Evolutionary conservation across 208 protist species (phyloP).

Genomic region (Trypanosoma grayi): DNA sequence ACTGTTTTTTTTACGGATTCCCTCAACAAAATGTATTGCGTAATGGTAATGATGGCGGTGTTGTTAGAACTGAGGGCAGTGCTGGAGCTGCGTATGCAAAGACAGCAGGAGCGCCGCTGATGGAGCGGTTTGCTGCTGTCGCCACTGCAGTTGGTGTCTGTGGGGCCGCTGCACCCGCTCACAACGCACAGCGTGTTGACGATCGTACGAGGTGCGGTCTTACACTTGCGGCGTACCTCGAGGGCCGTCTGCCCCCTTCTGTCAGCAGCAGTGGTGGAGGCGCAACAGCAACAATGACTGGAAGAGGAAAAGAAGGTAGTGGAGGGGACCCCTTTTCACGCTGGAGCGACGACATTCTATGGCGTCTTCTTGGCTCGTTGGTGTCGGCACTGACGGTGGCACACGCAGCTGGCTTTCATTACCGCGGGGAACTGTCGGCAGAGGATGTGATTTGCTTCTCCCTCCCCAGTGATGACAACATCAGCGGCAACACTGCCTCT

Average conservation of each 20-base stretch:
- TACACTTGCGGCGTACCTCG: conserved; percentile 24
- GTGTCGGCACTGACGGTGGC: conserved; percentile 59
- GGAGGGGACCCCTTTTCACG: conserved; percentile 20
- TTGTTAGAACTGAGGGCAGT: background rate
- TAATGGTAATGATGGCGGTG: background rate
- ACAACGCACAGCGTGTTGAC: conserved; percentile 6
- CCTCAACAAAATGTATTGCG: conserved; percentile 6
- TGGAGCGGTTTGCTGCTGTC: conserved; percentile 19
- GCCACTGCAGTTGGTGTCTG: conserved; percentile 23
- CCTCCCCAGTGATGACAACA: conserved; percentile 18
- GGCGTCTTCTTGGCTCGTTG: conserved; percentile 62
- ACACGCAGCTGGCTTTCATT: conserved; percentile 67
- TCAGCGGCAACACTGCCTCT: too few species aligned
- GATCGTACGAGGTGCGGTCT: conserved; percentile 20
- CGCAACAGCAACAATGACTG: background rate
- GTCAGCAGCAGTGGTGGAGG: background rate
- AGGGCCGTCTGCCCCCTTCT: conserved; percentile 10
- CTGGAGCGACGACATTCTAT: conserved; percentile 80
- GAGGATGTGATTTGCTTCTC: conserved; percentile 73
- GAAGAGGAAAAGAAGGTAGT: background rate
- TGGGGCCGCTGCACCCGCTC: conserved; percentile 8
- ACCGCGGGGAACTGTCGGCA: conserved; percentile 49
- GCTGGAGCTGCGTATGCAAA: background rate
- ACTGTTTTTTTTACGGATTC: conserved; percentile 29
- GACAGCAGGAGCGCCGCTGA: conserved; percentile 4